Conservation (phyloP, 257 asterid species). For the Lycium ferocissimum region DNA sequence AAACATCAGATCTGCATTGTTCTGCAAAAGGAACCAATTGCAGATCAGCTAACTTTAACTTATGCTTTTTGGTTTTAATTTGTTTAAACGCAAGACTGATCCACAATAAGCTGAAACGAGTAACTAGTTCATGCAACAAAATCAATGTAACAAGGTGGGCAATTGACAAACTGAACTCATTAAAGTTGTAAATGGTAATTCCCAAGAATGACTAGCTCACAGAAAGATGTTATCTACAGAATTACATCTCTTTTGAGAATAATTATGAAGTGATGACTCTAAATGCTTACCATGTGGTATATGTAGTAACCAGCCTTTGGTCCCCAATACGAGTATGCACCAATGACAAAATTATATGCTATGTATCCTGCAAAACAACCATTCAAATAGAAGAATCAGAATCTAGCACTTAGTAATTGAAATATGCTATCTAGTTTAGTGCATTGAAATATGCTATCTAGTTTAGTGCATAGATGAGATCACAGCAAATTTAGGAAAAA, state of each 20-base stretch:
- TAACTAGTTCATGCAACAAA: neutral
- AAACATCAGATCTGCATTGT: slow-evolving; percentile 79
- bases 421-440: neutral
- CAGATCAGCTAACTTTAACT: neutral
- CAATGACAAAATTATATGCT: slow-evolving; percentile 90
- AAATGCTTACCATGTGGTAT: slow-evolving; percentile 79
- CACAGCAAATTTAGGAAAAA: too few relatives aligned
- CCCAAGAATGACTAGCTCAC: neutral
- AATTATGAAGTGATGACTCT: neutral
- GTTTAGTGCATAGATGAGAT: neutral
- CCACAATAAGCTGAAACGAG: neutral
- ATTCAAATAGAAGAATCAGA: slow-evolving; percentile 26
- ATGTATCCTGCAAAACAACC: slow-evolving; percentile 70
- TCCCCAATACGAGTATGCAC: slow-evolving; percentile 98
- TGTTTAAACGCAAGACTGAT: neutral
- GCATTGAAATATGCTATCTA: neutral
- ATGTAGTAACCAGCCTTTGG: slow-evolving; percentile 94
- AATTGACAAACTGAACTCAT: neutral
- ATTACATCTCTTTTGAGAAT: neutral
- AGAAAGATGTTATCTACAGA: neutral
- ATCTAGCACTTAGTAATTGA: neutral
- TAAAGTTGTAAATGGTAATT: neutral
- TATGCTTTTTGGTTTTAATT: neutral
- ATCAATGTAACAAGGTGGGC: neutral
- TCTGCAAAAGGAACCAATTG: slow-evolving; percentile 47